These are phyloP conservation scores for Yamadazyma philogaea DNA, from an alignment of 805 yeast genomes.

Conservation along the genomic window DNA sequence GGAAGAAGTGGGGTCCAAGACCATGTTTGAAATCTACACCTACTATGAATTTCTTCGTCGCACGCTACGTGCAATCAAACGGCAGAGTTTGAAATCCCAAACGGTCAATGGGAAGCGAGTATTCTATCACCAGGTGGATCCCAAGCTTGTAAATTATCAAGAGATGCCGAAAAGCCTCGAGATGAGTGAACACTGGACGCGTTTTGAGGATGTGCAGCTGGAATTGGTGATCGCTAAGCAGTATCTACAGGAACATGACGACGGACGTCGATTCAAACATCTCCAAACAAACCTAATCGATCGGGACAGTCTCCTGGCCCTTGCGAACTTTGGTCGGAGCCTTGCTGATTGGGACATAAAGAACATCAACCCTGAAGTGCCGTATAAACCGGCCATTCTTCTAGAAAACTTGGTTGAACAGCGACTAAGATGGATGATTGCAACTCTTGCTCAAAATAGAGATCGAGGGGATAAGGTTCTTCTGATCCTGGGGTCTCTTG, in stretches of 20 bases:
- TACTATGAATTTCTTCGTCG: slow-evolving; percentile 41
- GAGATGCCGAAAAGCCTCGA: slow-evolving; percentile 55
- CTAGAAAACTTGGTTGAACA: neutral
- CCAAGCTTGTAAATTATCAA: slow-evolving; percentile 31
- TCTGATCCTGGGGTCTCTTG: neutral
- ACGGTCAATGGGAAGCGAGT: neutral
- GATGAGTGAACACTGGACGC: slow-evolving; percentile 41
- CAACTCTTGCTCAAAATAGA: neutral
- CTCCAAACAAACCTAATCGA: slow-evolving; percentile 1
- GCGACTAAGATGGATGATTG: neutral
- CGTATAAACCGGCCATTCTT: slow-evolving; percentile 1
- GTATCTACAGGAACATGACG: slow-evolving; percentile 14
- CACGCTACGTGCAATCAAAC: slow-evolving; percentile 18
- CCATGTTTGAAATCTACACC: slow-evolving; percentile 40
- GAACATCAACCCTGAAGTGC: neutral
- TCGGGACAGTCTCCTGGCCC: neutral
- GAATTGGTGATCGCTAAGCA: slow-evolving; percentile 21
- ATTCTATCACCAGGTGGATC: slow-evolving; percentile 6
- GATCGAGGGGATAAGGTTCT: neutral
- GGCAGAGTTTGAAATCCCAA: neutral
- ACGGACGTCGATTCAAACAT: slow-evolving; percentile 12
- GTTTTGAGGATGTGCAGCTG: slow-evolving; percentile 44
- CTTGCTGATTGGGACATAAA: neutral
- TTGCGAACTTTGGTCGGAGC: slow-evolving; percentile 1
- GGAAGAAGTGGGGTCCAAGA: slow-evolving; percentile 33